phyloP scores from a whole-genome alignment of 345 rosid genomes.

The Psidium friedrichsthalianum region DNA sequence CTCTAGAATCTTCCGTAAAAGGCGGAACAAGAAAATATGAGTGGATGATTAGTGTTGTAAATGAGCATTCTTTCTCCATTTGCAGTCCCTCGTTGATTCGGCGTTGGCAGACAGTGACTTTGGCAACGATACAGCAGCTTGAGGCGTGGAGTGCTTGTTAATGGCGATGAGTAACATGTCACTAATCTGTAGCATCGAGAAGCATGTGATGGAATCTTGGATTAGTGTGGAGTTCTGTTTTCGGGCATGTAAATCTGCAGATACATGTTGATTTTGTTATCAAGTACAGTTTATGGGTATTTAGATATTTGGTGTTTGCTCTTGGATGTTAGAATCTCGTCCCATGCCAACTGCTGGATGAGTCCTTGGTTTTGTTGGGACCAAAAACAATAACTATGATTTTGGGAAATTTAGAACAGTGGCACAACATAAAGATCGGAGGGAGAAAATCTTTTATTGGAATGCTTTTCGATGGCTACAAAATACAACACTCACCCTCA shows the following conservation, averaged over 20 bases:
- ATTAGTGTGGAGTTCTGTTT: background rate
- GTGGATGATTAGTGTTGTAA: background rate
- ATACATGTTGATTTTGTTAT: background rate
- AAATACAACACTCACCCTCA: too few species aligned
- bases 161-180: slow-evolving; percentile 9
- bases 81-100: slow-evolving; percentile 48
- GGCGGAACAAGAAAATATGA: background rate
- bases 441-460: too few species aligned
- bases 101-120: slow-evolving; percentile 17
- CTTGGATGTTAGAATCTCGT: background rate
- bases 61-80: background rate
- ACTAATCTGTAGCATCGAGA: background rate
- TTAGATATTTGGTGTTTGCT: background rate
- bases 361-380: background rate
- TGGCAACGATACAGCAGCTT: slow-evolving; percentile 23
- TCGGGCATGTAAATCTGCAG: background rate
- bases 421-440: too few species aligned
- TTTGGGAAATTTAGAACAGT: too few species aligned
- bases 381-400: too few species aligned
- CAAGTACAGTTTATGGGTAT: background rate
- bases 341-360: background rate
- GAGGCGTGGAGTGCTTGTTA: slow-evolving; percentile 16
- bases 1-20: background rate
- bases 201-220: background rate
- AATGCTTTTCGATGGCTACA: too few species aligned